phyloP scores from a whole-genome alignment of 768 basidiomycete species.

The Tephrocybe rancida region DNA sequence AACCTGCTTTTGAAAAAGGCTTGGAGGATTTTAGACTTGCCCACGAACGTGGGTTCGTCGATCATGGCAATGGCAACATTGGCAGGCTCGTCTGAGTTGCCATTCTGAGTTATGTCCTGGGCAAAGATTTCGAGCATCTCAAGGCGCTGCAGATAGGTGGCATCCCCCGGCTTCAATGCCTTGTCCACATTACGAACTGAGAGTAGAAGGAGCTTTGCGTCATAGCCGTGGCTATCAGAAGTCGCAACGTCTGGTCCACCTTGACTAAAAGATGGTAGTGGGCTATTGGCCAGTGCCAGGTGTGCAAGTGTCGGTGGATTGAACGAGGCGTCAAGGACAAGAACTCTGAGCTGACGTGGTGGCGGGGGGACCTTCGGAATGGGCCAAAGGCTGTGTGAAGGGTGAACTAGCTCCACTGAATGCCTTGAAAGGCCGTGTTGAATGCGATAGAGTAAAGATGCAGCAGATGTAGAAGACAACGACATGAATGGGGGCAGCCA shows the following conservation, averaged over 20 bases:
- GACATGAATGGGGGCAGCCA: not conserved
- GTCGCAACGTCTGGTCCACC: not conserved
- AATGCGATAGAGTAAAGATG: conserved; percentile 35
- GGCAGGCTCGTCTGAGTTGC: conserved; percentile 17
- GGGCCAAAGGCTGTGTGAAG: conserved; percentile 72
- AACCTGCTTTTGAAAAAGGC: conserved; percentile 47
- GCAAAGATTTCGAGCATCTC: conserved; percentile 86
- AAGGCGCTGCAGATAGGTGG: conserved; percentile 74
- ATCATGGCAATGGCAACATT: conserved; percentile 82
- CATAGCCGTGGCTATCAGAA: conserved; percentile 43
- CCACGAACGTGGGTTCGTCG: conserved; percentile 87
- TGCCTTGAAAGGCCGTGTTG: conserved; percentile 45
- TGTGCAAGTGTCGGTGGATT: conserved; percentile 92
- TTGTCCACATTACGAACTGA: conserved; percentile 92
- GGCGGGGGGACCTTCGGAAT: conserved; percentile 30
- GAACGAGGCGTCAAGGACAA: conserved; percentile 90
- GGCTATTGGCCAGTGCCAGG: conserved; percentile 66
- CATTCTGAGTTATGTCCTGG: conserved; percentile 35
- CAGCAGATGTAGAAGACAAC: not conserved
- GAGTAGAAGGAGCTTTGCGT: conserved; percentile 77
- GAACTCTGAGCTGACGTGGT: conserved; percentile 34
- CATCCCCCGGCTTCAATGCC: conserved; percentile 65
- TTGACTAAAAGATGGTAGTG: conserved; percentile 4
- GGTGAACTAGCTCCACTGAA: conserved; percentile 61
- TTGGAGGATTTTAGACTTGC: conserved; percentile 68